A percentile compares a stretch with the other conserved stretches of the same genome.
Conservation (phyloP, 2,329 filamentous ascomycete species). For the Aspergillus candidus region DNA sequence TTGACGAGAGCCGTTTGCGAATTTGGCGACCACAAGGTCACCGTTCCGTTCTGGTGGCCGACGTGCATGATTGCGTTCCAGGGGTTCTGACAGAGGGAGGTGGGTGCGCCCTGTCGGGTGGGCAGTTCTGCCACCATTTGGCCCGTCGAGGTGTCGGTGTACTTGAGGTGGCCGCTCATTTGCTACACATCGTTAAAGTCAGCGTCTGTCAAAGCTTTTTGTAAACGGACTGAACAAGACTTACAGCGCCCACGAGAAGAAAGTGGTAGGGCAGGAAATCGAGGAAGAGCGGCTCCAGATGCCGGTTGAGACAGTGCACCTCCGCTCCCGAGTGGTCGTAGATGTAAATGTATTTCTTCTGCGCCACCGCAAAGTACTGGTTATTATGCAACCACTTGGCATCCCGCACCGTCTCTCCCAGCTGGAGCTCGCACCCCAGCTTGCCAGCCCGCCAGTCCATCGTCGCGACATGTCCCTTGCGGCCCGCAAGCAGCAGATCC, state of each 20-base stretch:
- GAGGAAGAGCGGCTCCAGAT: conserved; percentile 85
- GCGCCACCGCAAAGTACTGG: conserved; percentile 85
- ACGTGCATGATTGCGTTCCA: conserved; percentile 88
- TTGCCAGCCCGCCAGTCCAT: conserved; percentile 96
- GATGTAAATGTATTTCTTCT: conserved; percentile 96
- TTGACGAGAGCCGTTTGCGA: conserved; percentile 81
- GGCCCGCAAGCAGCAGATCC: conserved; percentile 75
- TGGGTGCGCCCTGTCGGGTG: conserved; percentile 77
- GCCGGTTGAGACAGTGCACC: conserved; percentile 83
- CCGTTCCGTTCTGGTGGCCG: conserved; percentile 90
- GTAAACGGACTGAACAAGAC: conserved; percentile 19
- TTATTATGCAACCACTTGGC: conserved; percentile 91
- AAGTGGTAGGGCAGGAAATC: conserved; percentile 97
- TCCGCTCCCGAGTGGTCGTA: conserved; percentile 90
- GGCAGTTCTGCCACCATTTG: conserved; percentile 79
- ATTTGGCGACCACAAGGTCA: conserved; percentile 95
- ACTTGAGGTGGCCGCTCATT: conserved; percentile 78
- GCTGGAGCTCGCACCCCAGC: conserved; percentile 81
- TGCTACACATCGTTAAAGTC: conserved; percentile 43
- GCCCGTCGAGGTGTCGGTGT: conserved; percentile 91
- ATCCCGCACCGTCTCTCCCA: conserved; percentile 85
- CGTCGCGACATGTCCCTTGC: conserved; percentile 90
- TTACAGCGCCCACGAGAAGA: conserved; percentile 75
- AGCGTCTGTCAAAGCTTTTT: background rate
- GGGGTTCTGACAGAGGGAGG: conserved; percentile 79